These are phyloP conservation scores for Trichosanthes cucumerina DNA, from an alignment of 306 rosid species.

Conservation along the genomic window DNA sequence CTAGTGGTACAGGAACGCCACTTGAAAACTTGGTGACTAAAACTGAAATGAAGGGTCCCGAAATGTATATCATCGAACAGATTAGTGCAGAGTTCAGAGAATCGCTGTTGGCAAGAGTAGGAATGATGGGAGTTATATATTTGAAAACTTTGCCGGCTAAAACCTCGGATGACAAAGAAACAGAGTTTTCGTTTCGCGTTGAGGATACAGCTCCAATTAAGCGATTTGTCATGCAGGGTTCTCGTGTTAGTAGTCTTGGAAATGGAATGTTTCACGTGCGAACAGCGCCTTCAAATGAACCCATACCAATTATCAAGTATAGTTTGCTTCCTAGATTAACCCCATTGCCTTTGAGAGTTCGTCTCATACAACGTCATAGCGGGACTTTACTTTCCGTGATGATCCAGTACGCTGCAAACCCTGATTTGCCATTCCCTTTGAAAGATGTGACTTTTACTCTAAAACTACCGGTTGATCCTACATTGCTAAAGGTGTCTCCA, in stretches of 20 bases:
- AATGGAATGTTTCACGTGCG: constrained; percentile 85
- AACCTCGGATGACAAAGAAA: constrained; percentile 65
- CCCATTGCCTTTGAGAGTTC: constrained; percentile 86
- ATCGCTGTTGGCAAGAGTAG: constrained; percentile 76
- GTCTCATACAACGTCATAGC: constrained; percentile 70
- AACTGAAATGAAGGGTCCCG: constrained; percentile 84
- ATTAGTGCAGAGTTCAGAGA: constrained; percentile 88
- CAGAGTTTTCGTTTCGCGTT: constrained; percentile 81
- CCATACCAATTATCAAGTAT: constrained; percentile 73
- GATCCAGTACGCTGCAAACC: constrained; percentile 78
- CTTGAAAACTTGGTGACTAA: constrained; percentile 52
- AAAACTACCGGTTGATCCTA: constrained; percentile 76
- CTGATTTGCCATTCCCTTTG: constrained; percentile 66
- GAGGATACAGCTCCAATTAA: constrained; percentile 67
- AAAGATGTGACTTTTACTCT: constrained; percentile 61
- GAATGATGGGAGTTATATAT: constrained; percentile 69
- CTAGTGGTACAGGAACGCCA: constrained; percentile 39
- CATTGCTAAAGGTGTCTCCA: constrained; percentile 85
- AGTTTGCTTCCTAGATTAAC: constrained; percentile 70
- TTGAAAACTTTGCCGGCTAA: constrained; percentile 76
- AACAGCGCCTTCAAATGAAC: constrained; percentile 59
- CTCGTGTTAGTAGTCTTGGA: constrained; percentile 71
- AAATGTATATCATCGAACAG: constrained; percentile 67
- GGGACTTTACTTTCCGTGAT: constrained; percentile 82
- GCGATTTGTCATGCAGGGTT: constrained; percentile 70